Percentiles rank a stretch among this genome's conserved stretches.
These are phyloP conservation scores for Saturnispora galanensis DNA, from an alignment of 805 yeast genomes.

Conservation along the genomic window DNA sequence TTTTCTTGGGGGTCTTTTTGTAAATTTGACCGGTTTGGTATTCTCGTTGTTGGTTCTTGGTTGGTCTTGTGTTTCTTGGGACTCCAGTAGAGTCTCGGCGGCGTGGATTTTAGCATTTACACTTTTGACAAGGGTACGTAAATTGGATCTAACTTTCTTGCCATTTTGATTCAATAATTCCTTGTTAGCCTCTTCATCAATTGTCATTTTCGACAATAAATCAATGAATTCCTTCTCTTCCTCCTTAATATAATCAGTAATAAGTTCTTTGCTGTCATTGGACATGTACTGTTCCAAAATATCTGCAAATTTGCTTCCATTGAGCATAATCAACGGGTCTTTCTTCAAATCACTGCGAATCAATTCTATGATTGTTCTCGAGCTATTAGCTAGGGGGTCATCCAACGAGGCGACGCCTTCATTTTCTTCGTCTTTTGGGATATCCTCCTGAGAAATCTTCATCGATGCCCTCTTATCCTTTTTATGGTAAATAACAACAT, in stretches of 20 bases:
- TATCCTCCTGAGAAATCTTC: not conserved
- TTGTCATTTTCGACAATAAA: constrained; percentile 36
- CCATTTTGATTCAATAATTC: constrained; percentile 9
- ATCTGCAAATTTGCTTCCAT: constrained; percentile 62
- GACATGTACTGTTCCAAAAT: constrained; percentile 29
- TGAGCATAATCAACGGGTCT: constrained; percentile 57
- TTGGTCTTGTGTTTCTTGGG: not conserved
- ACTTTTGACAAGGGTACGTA: constrained; percentile 22
- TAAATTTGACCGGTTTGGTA: not conserved
- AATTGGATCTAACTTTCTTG: constrained; percentile 21
- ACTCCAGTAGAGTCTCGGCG: not conserved
- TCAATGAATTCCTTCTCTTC: constrained; percentile 47
- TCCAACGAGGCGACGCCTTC: constrained; percentile 10
- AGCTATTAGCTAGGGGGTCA: constrained; percentile 17
- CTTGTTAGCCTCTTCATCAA: constrained; percentile 19
- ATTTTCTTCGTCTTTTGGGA: not conserved
- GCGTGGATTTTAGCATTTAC: constrained; percentile 17
- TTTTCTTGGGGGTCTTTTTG: not conserved
- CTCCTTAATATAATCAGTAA: constrained; percentile 39
- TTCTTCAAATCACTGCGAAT: constrained; percentile 54
- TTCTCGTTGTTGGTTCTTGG: not conserved
- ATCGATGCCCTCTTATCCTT: constrained; percentile 25
- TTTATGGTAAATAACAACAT: constrained; percentile 61
- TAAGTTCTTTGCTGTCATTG: constrained; percentile 1
- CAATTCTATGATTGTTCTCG: constrained; percentile 33